Evolutionary conservation across 441 rosid species (phyloP), one percentile per base, ranked within the genome.

Genomic region (Raphanus hybrid): DNA sequence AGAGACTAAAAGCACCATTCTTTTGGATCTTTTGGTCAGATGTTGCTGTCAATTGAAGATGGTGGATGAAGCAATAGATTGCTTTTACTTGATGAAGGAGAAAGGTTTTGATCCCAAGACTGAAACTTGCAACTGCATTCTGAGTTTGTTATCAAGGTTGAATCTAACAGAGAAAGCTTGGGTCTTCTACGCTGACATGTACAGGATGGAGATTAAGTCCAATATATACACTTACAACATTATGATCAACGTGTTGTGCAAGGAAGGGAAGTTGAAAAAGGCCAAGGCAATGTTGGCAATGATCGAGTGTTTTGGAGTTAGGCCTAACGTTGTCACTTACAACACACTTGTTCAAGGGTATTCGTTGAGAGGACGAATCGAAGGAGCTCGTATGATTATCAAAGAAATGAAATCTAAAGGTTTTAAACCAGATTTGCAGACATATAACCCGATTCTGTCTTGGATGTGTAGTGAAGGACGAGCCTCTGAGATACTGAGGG

Each of bases 151-250:
- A 39, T 67, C 89, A 69, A 92, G 71, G 86, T 78, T 87, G 85
- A 87, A 86, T 66, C 73, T 83, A 67, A 83, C 82, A 5, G 88
- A 89, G 80, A 69, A 61, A 1, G 96, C 92, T 0, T 90, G 99
- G 97, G 87, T 90, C 78, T 76, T 93, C 81, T 93, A 89, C 71
- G 98, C 98, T 16, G 96, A 95, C 84, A 93, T 95, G 98, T 91
- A 86, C 69, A 88, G 90, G 84, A 82, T 87, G 91, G 85, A 85
- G 88, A 87, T 95, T 32, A 88, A 84, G 76, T 95, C 96, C 3
- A 91, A 81, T 69, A 66, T 89, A n/a, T 82, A 72, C 71, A 93
- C 99, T 0, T 92, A 83, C 81, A 95, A 91, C 58, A 93, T 92
- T 67, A 93, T 95, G 99, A 85, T 95, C 29, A 91, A 95, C 78